These are phyloP conservation scores for Oenanthe javanica DNA, from an alignment of 140 eudicot genomes.

Conservation along the genomic window DNA sequence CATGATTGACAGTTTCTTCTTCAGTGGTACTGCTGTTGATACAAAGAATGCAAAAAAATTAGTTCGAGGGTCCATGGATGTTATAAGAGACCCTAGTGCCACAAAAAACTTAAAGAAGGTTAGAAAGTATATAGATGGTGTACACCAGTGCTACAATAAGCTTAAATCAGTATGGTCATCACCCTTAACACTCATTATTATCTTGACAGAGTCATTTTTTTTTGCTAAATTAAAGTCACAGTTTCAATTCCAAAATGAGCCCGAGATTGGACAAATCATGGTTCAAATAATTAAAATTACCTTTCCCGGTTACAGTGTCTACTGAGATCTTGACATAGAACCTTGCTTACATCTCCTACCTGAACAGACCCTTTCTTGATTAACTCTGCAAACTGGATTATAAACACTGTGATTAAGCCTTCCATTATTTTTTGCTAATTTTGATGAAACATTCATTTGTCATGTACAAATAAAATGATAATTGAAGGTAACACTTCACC, in stretches of 20 bases:
- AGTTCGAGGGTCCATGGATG: background rate
- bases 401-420: conserved; percentile 6
- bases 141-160: no score
- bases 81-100: background rate
- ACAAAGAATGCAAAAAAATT: background rate
- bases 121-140: background rate
- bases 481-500: conserved; percentile 20
- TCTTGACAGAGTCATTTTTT: background rate
- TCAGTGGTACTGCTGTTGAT: conserved; percentile 20
- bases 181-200: background rate
- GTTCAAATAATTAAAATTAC: conserved; percentile 27
- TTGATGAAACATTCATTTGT: background rate
- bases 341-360: conserved; percentile 74
- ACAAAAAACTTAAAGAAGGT: background rate
- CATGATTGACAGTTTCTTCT: conserved; percentile 31
- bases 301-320: conserved; percentile 54
- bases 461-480: background rate
- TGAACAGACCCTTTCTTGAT: conserved; percentile 77
- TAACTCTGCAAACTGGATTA: conserved; percentile 63
- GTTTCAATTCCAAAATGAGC: background rate
- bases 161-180: background rate
- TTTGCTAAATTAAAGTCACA: background rate
- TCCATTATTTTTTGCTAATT: background rate
- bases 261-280: background rate
- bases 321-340: conserved; percentile 70